Conservation (phyloP, 768 basidiomycete species). For the Tulasnella sp. region DNA sequence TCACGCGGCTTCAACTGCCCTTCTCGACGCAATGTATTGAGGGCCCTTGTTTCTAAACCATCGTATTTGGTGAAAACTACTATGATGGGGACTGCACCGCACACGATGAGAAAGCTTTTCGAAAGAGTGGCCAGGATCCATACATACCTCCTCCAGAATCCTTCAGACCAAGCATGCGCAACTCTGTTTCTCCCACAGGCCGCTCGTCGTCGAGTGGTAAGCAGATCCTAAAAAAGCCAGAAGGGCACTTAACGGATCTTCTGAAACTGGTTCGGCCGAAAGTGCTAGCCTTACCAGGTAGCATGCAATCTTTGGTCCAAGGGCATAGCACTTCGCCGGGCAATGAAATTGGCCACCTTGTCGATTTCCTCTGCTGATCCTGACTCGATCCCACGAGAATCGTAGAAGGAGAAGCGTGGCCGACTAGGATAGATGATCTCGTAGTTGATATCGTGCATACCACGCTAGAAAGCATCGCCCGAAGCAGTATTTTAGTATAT, state of each 20-base stretch:
- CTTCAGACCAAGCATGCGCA: background rate
- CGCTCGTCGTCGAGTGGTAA: background rate
- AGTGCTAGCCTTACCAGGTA: background rate
- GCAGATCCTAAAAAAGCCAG: background rate
- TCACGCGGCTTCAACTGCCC: background rate
- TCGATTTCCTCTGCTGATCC: background rate
- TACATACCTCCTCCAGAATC: background rate
- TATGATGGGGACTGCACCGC: background rate
- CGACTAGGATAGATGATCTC: background rate
- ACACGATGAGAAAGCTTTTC: background rate
- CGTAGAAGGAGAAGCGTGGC: background rate
- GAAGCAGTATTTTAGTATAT: no score
- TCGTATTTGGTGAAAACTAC: background rate
- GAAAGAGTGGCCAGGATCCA: background rate
- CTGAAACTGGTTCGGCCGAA: background rate
- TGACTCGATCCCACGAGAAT: background rate
- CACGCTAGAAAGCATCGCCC: background rate
- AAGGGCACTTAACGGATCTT: background rate
- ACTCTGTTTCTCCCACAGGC: background rate
- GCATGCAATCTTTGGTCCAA: background rate
- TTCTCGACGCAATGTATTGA: background rate
- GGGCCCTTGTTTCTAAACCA: background rate
- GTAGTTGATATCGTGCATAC: background rate
- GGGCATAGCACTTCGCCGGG: background rate
- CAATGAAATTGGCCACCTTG: background rate